Conservation (phyloP, 2,329 filamentous ascomycete species). For the Erysiphe pisi region DNA sequence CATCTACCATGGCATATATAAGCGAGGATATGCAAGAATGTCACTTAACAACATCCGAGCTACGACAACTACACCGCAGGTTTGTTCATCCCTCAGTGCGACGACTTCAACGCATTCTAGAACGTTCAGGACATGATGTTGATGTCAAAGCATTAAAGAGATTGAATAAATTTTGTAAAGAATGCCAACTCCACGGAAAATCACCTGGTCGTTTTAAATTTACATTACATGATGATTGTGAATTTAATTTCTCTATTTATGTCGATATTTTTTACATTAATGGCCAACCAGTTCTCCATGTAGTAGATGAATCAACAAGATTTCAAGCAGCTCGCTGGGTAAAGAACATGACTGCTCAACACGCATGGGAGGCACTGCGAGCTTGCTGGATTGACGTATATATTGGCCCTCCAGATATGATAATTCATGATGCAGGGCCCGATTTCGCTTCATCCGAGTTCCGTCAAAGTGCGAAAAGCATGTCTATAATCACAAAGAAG, state of each 20-base stretch:
- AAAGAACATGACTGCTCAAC: too few relatives aligned
- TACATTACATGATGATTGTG: conserved; percentile 7
- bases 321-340: too few relatives aligned
- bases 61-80: conserved; percentile 23
- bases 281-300: background rate
- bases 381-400: too few relatives aligned
- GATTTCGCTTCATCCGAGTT: too few relatives aligned
- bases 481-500: too few relatives aligned
- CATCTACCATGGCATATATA: too few relatives aligned
- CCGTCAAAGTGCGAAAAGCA: too few relatives aligned
- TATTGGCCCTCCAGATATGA: too few relatives aligned
- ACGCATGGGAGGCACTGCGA: too few relatives aligned
- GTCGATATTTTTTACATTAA: background rate
- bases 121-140: background rate
- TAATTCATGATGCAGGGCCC: too few relatives aligned
- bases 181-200: conserved; percentile 28
- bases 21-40: too few relatives aligned
- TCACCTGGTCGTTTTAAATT: conserved; percentile 26
- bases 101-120: background rate
- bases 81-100: background rate
- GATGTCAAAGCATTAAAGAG: conserved; percentile 11
- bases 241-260: background rate
- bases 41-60: conserved; percentile 17
- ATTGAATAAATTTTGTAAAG: conserved; percentile 26
- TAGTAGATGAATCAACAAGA: too few relatives aligned